Evolutionary conservation across 306 rosid genomes (phyloP).

Genomic region (Benincasa hispida): DNA sequence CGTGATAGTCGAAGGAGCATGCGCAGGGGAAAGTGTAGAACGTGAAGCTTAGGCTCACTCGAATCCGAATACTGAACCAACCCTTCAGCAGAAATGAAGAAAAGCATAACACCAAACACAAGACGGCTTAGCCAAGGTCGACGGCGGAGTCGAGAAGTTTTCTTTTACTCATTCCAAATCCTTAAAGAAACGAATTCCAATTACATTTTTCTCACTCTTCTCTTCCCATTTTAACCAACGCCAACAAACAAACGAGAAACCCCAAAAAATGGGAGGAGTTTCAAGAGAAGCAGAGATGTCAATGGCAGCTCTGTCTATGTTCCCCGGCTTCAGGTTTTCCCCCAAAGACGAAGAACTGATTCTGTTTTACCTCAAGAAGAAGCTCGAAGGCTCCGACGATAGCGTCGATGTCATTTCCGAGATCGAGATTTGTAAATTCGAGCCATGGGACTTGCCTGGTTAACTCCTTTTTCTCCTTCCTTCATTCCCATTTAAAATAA

Average conservation of each 20-base stretch:
- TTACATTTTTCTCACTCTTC: neutral
- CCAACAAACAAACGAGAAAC: neutral
- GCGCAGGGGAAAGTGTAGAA: neutral
- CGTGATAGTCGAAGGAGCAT: neutral
- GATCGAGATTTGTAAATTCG: constrained; percentile 68
- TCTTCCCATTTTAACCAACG: neutral
- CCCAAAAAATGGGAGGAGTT: constrained; percentile 16
- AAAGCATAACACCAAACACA: neutral
- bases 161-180: neutral
- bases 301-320: constrained; percentile 53
- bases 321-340: constrained; percentile 90
- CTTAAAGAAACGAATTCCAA: constrained; percentile 1
- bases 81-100: neutral
- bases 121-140: neutral
- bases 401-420: constrained; percentile 70
- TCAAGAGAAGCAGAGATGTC: constrained; percentile 53
- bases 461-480: neutral
- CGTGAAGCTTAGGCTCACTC: neutral
- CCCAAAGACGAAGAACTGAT: constrained; percentile 91
- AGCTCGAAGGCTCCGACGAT: constrained; percentile 41
- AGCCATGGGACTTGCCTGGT: constrained; percentile 97
- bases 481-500: neutral
- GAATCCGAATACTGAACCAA: constrained; percentile 9
- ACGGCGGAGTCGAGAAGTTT: constrained; percentile 1
- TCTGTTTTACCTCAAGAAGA: constrained; percentile 62